Base-by-base conservation (phyloP, 2,329 filamentous ascomycete genomes). In the Ceratocystis albifundus region DNA sequence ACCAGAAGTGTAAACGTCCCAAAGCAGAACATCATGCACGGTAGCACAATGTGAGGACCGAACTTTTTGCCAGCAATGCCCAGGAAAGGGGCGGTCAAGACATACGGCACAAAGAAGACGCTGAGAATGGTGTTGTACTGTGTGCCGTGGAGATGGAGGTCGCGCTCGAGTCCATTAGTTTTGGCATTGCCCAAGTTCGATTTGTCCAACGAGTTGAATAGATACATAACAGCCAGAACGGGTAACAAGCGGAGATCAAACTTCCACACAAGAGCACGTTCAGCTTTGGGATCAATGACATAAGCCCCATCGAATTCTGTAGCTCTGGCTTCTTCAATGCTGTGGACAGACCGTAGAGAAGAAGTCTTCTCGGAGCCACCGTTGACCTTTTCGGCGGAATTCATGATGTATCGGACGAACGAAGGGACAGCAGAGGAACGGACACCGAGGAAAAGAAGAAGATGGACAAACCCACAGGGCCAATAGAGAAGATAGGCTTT, bases 31-130 rank as follows among this genome's bases (percentile, higher is more conserved):
- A 91, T 90, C 78, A 89, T 81, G 61, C 84, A 73, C 0, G 87
- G 86, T n/a, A 91, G 76, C 3, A 88, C 84, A 45, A 80, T 77
- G 63, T 83, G 80, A 0, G 88, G 84, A 0, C 87, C 87, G 71
- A 81, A 88, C 69, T 83, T 86, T 76, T 90, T 91, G 68, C 86
- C 87, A 10, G 88, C 73, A 74, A 90, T 85, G 57, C 76, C 75
- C 0, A 77, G 69, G 7, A 76, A 73, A 0, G 86, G 87, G 0
- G 87, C 87, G 64, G 85, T 86, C 50, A 90, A 72, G 64, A 90
- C 88, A 72, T 87, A 90, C 0, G 88, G 88, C 4, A 90, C 79
- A 74, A 88, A 91, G 78, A 91, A 91, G 69, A 91, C 84, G 69
- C 80, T 83, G 50, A 91, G 75, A 61, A 89, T 79, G 59, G 85